Evolutionary conservation across 768 basidiomycete genomes (phyloP).

Genomic region (Flagelloscypha sp.): DNA sequence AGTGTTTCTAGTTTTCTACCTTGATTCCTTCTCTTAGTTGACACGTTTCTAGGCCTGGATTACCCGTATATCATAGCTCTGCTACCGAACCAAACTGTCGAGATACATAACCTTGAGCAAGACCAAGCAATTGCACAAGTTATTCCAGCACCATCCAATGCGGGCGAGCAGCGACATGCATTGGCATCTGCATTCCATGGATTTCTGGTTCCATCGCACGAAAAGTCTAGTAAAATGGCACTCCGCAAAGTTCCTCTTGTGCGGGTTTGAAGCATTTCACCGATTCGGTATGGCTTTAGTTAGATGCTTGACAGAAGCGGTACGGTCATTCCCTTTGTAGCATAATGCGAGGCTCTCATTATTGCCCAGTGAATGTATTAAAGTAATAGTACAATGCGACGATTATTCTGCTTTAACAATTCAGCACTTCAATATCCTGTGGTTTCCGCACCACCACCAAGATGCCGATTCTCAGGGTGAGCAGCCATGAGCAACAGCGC

Average conservation of each 20-base stretch:
- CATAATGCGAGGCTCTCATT: too few species aligned
- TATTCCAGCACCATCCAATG: conserved; percentile 38
- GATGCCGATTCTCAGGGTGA: conserved; percentile 22
- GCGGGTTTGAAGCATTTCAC: too few species aligned
- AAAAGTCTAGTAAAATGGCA: conserved; percentile 42
- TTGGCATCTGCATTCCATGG: conserved; percentile 35
- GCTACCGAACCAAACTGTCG: conserved; percentile 69
- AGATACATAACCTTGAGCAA: conserved; percentile 74
- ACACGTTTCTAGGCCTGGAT: conserved; percentile 52
- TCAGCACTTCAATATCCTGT: too few species aligned
- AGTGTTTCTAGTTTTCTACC: conserved; percentile 22
- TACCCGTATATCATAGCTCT: conserved; percentile 75
- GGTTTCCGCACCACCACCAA: conserved; percentile 22
- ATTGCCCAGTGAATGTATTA: too few species aligned
- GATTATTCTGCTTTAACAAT: too few species aligned
- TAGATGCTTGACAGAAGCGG: too few species aligned
- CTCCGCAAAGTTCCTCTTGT: conserved; percentile 23
- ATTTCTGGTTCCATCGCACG: conserved; percentile 43
- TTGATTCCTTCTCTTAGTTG: neutral
- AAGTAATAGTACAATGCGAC: too few species aligned
- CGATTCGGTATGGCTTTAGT: too few species aligned
- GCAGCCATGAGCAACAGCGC: conserved; percentile 44
- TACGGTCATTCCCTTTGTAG: too few species aligned
- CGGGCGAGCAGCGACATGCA: conserved; percentile 2
- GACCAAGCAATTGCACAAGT: conserved; percentile 68